A percentile compares a stretch with the other conserved stretches of the same genome.
Evolutionary conservation across 306 rosid species (phyloP).

Genomic region (Dalbergia cultrata): DNA sequence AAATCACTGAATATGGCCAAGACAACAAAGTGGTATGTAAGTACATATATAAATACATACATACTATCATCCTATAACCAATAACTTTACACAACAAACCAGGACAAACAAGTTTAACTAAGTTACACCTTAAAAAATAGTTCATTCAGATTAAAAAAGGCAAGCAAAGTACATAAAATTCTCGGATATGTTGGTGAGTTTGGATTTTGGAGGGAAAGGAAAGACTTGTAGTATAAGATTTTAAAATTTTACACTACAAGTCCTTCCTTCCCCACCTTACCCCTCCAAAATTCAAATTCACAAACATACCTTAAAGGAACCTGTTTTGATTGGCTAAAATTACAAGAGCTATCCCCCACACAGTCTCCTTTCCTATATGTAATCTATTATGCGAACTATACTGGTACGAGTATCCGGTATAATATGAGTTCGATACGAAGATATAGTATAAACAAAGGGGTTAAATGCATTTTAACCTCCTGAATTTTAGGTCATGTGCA

Average conservation of each 20-base stretch:
- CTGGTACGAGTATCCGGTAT: no score
- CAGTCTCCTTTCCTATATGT: neutral
- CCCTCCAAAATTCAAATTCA: no score
- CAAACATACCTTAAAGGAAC: neutral
- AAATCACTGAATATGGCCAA: neutral
- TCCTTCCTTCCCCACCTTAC: no score
- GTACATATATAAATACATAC: neutral
- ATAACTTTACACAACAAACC: constrained; percentile 14
- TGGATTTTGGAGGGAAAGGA: no score
- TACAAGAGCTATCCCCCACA: neutral
- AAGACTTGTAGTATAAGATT: no score
- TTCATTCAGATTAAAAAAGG: neutral
- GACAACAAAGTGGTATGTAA: neutral
- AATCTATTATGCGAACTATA: no score
- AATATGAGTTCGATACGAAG: no score
- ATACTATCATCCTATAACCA: neutral
- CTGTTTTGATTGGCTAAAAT: neutral
- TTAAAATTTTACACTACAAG: no score
- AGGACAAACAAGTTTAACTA: constrained; percentile 10
- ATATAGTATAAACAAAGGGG: no score
- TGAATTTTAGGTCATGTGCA: no score
- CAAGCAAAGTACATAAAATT: neutral
- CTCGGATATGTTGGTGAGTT: no score
- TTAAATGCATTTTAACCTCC: no score
- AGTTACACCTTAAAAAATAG: neutral